Percentiles rank a stretch among this genome's conserved stretches.
These are phyloP conservation scores for Hygrophorus pudorinus DNA, from an alignment of 768 basidiomycete genomes.

Conservation along the genomic window DNA sequence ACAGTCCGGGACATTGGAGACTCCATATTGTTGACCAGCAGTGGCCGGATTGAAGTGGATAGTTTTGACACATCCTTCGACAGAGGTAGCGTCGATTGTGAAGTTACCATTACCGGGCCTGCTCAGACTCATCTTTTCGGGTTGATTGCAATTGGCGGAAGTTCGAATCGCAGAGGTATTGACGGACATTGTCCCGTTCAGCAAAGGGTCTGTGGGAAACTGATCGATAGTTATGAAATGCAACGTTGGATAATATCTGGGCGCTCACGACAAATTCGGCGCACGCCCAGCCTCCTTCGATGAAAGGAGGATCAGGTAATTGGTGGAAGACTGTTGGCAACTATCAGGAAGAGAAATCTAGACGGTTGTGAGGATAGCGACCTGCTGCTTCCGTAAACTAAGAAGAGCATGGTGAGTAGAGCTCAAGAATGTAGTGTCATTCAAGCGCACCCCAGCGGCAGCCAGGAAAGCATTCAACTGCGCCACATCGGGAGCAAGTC, in stretches of 20 bases:
- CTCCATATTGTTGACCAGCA: conserved; percentile 41
- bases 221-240: conserved; percentile 13
- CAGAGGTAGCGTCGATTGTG: conserved; percentile 33
- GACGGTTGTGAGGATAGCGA: neutral
- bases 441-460: conserved; percentile 40
- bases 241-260: neutral
- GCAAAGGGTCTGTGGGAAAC: conserved; percentile 30
- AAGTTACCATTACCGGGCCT: conserved; percentile 18
- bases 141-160: conserved; percentile 34
- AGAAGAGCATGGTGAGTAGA: neutral
- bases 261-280: conserved; percentile 38
- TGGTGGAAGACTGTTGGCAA: conserved; percentile 22
- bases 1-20: conserved; percentile 26
- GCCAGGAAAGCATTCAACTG: conserved; percentile 46
- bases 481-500: conserved; percentile 32
- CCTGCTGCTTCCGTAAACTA: conserved; percentile 33
- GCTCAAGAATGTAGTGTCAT: neutral
- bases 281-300: conserved; percentile 40
- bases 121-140: conserved; percentile 20
- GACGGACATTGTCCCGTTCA: conserved; percentile 44
- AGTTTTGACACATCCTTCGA: conserved; percentile 33
- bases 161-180: conserved; percentile 45
- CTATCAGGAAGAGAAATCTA: neutral
- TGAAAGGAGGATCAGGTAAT: conserved; percentile 50
- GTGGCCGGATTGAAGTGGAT: conserved; percentile 23